A percentile compares a stretch with the other conserved stretches of the same genome.
phyloP scores from a whole-genome alignment of 495 filamentous ascomycete species.

The Trichoderma gamsii region DNA sequence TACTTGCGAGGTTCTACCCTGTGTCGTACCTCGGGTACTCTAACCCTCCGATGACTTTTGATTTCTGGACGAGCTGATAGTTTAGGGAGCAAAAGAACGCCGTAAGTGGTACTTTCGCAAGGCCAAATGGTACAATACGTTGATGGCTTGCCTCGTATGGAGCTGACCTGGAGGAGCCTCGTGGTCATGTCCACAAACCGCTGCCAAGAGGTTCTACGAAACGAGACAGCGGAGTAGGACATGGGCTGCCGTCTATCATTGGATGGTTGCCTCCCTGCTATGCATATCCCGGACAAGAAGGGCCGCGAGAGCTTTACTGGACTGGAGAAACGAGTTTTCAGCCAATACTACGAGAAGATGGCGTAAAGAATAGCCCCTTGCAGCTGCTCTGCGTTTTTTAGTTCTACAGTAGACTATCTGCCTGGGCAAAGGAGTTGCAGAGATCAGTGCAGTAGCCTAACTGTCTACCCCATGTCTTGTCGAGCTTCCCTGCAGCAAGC shows the following conservation, averaged over 20 bases:
- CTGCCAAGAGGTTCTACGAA: neutral
- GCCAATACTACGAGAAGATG: neutral
- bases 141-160: neutral
- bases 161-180: neutral
- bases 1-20: neutral
- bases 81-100: too few relatives aligned
- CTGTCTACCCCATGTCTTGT: too few relatives aligned
- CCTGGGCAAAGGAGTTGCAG: too few relatives aligned
- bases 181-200: neutral
- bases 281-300: neutral
- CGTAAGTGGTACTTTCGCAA: too few relatives aligned
- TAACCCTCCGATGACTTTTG: neutral
- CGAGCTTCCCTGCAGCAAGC: too few relatives aligned
- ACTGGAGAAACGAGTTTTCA: neutral
- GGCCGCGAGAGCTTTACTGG: neutral
- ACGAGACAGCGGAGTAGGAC: neutral
- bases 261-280: neutral
- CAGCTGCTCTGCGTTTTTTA: neutral
- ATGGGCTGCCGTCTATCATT: neutral
- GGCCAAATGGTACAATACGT: neutral
- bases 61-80: too few relatives aligned
- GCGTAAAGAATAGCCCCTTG: too few relatives aligned
- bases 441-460: too few relatives aligned
- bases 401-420: neutral
- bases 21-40: neutral